Base-by-base conservation (phyloP, 106 monocot genomes). In the Dactylorhiza incarnata region DNA sequence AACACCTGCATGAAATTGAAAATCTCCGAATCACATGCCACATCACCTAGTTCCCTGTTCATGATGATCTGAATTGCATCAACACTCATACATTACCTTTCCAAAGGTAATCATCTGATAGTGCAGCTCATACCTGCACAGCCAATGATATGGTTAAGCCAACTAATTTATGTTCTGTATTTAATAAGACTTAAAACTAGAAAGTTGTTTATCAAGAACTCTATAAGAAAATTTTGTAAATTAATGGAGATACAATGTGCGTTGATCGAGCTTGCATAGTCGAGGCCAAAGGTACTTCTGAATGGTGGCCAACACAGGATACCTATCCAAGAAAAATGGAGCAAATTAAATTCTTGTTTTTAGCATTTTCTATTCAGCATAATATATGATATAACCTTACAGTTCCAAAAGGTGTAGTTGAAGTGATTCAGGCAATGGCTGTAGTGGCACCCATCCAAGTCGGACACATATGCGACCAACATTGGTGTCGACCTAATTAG, bases 381-480 rank as follows among this genome's bases (percentile, higher is more conserved):
- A 51, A 29, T 25, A 50, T 53, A n/a, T 47, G 25, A 37, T 68
- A 49, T 25, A 73, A 19, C 66, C 88, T 84, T 78, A 93, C 92
- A 96, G 62, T 72, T 96, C 95, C 78, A 96, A 73, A 51, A 96
- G 88, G 83, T 96, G 95, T 55, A 95, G 72, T 73, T 93, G 92
- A 81, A 93, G 85, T 46, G 95, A 92, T 83, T 93, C 95, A 7
- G 95, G 95, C 63, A 95, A 77, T 24, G 95, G 92, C 72, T 95
- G 88, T 74, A 95, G 86, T 43, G 95, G 95, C 26, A 95, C 95
- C 95, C 95, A 95, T 83, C 95, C 95, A 65, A 95, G 78, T 79
- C 95, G 90, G 55, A 95, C 95, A 77, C 92, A 90, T 78, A 95
- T 95, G 52, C 95, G 90, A 37, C 90, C 92, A 72, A 95, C 95